A percentile compares a stretch with the other conserved stretches of the same genome.
phyloP scores from a whole-genome alignment of 192 early-diverging fungal genomes.

The Dissophora ornata region DNA sequence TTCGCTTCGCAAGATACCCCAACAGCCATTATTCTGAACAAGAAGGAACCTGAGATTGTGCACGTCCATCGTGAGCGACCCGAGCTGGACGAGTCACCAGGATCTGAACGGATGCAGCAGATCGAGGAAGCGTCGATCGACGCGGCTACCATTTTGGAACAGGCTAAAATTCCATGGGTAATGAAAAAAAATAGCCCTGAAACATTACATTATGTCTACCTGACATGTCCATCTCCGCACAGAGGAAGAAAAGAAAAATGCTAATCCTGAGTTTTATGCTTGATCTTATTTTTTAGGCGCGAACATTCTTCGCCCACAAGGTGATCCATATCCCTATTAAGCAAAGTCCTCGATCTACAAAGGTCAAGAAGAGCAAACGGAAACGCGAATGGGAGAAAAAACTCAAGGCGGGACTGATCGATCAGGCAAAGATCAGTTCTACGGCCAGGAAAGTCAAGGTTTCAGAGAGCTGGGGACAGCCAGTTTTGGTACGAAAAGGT shows the following conservation, averaged over 20 bases:
- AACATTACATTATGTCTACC: too few species aligned
- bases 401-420: constrained; percentile 31
- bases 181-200: neutral
- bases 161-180: constrained; percentile 42
- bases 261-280: too few species aligned
- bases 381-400: constrained; percentile 54
- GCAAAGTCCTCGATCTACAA: neutral
- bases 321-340: constrained; percentile 31
- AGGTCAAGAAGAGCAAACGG: constrained; percentile 30
- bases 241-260: too few species aligned
- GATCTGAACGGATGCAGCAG: constrained; percentile 38
- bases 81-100: constrained; percentile 28
- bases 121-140: constrained; percentile 35
- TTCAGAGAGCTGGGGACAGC: constrained; percentile 35
- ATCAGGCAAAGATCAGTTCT: constrained; percentile 3
- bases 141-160: constrained; percentile 9
- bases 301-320: constrained; percentile 45
- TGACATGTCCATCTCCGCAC: too few species aligned
- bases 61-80: constrained; percentile 19
- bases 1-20: constrained; percentile 47
- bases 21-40: constrained; percentile 10
- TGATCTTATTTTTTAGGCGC: constrained; percentile 3
- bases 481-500: constrained; percentile 29
- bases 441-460: constrained; percentile 43
- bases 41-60: constrained; percentile 8